Evolutionary conservation across 2,329 filamentous ascomycete genomes (phyloP).

Genomic region (Colletotrichum simmondsii): DNA sequence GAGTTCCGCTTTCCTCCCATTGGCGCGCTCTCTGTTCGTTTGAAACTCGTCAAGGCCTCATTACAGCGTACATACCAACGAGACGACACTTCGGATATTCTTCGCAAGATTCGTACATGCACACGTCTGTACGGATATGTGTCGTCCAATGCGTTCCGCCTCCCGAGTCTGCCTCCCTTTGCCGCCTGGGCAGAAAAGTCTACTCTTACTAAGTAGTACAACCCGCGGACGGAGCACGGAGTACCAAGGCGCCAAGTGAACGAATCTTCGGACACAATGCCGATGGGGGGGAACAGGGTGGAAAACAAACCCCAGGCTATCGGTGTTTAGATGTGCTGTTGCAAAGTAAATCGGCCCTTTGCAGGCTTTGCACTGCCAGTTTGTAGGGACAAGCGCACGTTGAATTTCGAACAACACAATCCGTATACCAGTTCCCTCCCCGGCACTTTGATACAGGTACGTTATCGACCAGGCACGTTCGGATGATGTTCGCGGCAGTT

Average conservation of each 20-base stretch:
- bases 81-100: no score
- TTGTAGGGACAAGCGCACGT: neutral
- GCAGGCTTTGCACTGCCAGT: neutral
- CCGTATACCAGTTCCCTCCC: no score
- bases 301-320: neutral
- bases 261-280: neutral
- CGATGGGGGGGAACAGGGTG: neutral
- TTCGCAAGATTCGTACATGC: no score
- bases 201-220: neutral
- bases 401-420: neutral
- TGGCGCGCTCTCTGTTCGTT: neutral
- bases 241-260: neutral
- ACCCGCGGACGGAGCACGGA: no score
- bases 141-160: neutral
- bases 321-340: neutral
- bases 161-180: neutral
- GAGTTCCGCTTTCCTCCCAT: constrained; percentile 2
- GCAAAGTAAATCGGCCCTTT: neutral
- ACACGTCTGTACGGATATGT: neutral
- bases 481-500: neutral
- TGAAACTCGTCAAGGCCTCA: neutral
- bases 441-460: neutral
- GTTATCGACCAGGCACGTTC: neutral
- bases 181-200: neutral
- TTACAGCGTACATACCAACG: neutral